A percentile compares a stretch with the other conserved stretches of the same genome.
phyloP scores from a whole-genome alignment of 768 basidiomycete species.

The Suillus sp. region DNA sequence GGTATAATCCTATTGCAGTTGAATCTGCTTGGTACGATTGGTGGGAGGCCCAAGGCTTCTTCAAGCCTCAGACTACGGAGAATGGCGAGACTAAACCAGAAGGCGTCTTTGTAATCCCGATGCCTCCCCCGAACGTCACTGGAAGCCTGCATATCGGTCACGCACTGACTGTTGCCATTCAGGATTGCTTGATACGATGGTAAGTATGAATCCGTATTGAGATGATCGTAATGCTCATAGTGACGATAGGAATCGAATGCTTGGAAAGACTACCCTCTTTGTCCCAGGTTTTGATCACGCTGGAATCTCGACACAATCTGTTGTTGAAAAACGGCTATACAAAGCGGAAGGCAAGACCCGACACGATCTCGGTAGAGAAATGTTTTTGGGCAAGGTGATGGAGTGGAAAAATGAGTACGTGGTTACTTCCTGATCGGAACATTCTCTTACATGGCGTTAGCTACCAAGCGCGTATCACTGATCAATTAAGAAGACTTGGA shows the following conservation, averaged over 20 bases:
- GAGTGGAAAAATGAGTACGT: constrained; percentile 97
- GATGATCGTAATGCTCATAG: background rate
- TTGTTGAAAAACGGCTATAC: constrained; percentile 91
- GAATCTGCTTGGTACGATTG: constrained; percentile 98
- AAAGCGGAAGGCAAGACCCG: constrained; percentile 81
- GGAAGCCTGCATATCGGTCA: constrained; percentile 96
- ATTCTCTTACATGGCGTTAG: constrained; percentile 39
- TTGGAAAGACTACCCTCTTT: constrained; percentile 87
- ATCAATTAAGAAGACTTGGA: constrained; percentile 85
- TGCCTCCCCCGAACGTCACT: constrained; percentile 96
- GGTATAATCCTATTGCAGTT: constrained; percentile 93
- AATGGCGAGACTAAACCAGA: constrained; percentile 63
- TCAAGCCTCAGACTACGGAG: constrained; percentile 67
- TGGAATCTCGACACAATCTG: constrained; percentile 96
- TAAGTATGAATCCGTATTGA: constrained; percentile 34
- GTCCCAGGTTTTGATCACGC: constrained; percentile 98
- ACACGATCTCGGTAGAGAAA: constrained; percentile 94
- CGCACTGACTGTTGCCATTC: constrained; percentile 87
- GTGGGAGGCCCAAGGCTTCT: constrained; percentile 92
- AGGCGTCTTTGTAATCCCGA: constrained; percentile 81
- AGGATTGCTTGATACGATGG: constrained; percentile 91
- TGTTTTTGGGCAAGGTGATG: constrained; percentile 87
- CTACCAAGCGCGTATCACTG: constrained; percentile 91
- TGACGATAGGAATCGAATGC: constrained; percentile 84
- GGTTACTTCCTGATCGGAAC: background rate